Conservation (phyloP, 2,329 filamentous ascomycete species). For the Xylariaceae sp. region DNA sequence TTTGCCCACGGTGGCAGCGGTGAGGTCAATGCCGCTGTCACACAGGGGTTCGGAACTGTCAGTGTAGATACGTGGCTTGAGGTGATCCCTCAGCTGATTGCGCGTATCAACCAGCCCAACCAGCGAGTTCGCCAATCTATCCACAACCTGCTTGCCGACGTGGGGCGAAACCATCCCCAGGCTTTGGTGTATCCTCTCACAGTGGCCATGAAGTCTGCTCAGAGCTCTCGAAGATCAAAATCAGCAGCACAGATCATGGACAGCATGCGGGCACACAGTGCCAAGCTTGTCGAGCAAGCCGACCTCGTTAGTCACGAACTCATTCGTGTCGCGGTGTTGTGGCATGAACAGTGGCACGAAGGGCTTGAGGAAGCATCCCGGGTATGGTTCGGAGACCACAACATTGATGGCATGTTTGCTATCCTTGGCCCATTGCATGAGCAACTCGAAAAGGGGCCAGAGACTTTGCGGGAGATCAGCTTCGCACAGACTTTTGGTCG, state of each 20-base stretch:
- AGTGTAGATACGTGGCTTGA: constrained; percentile 98
- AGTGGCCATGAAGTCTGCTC: constrained; percentile 91
- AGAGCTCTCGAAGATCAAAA: constrained; percentile 76
- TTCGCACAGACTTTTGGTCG: constrained; percentile 97
- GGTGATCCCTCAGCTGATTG: constrained; percentile 95
- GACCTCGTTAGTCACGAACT: constrained; percentile 94
- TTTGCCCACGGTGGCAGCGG: constrained; percentile 86
- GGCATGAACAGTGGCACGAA: constrained; percentile 99
- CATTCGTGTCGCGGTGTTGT: constrained; percentile 92
- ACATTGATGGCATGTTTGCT: constrained; percentile 95
- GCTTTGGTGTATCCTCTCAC: constrained; percentile 95
- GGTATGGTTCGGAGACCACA: constrained; percentile 94
- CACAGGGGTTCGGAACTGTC: constrained; percentile 84
- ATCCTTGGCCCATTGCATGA: constrained; percentile 88
- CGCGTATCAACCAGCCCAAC: constrained; percentile 95
- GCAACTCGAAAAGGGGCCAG: constrained; percentile 82
- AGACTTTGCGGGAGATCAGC: constrained; percentile 92
- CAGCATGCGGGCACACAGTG: constrained; percentile 92
- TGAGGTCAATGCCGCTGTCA: constrained; percentile 85
- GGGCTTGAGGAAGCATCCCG: constrained; percentile 94
- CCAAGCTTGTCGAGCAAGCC: constrained; percentile 88
- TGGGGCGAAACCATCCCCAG: constrained; percentile 91
- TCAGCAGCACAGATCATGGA: constrained; percentile 96
- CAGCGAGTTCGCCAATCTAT: constrained; percentile 82
- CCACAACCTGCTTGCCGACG: constrained; percentile 85